These are phyloP conservation scores for Colletotrichum spaethianum DNA, from an alignment of 2,329 filamentous ascomycete genomes.

Conservation along the genomic window DNA sequence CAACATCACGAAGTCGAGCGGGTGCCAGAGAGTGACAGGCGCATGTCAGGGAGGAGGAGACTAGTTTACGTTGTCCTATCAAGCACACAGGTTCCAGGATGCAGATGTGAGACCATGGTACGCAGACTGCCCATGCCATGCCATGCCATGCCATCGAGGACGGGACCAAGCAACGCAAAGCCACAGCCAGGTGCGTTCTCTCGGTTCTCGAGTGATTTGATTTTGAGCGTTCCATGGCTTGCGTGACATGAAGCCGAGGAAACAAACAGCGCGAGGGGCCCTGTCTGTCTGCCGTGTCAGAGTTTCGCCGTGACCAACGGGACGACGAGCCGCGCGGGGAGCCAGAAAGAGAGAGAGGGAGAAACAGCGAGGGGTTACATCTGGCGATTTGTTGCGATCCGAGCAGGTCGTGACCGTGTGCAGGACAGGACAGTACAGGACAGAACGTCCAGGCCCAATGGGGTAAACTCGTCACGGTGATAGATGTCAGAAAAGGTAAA, in stretches of 20 bases:
- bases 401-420: neutral
- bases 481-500: neutral
- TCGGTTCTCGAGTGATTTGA: too few species aligned
- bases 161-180: neutral
- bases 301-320: neutral
- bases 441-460: constrained; percentile 5
- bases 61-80: neutral
- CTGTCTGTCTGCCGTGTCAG: too few species aligned
- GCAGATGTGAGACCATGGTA: neutral
- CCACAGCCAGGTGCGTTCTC: constrained; percentile 9
- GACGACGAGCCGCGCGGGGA: too few species aligned
- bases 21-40: neutral
- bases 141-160: constrained; percentile 4
- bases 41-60: neutral
- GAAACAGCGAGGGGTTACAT: neutral
- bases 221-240: constrained; percentile 2
- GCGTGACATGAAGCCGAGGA: constrained; percentile 2
- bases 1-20: neutral
- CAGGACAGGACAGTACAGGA: too few species aligned
- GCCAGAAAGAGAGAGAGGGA: too few species aligned
- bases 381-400: constrained; percentile 3
- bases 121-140: too few species aligned
- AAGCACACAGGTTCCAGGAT: neutral
- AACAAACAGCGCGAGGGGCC: too few species aligned
- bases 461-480: neutral